Conservation (phyloP, 257 asterid genomes). For the Solanum stenotomum region DNA sequence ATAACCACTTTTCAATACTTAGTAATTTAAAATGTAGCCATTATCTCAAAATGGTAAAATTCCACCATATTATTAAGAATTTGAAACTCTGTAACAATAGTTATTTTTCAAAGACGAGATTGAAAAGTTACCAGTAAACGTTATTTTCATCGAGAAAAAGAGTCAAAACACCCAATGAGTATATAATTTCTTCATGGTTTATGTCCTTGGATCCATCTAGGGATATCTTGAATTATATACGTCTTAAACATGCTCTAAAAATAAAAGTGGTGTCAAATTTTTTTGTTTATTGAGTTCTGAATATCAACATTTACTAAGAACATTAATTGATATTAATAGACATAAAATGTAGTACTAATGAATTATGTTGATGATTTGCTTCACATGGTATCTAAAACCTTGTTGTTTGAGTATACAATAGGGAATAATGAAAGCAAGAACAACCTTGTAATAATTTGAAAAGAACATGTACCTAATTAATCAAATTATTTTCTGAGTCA, state of each 20-base stretch:
- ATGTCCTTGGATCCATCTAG: background rate
- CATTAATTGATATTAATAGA: background rate
- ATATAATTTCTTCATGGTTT: background rate
- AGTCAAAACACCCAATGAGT: background rate
- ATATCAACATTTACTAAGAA: background rate
- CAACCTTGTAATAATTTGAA: background rate
- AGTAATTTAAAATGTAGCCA: background rate
- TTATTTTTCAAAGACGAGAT: background rate
- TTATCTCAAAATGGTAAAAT: background rate
- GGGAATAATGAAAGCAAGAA: background rate
- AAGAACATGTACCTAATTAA: background rate
- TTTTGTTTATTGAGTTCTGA: background rate
- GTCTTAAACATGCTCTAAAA: background rate
- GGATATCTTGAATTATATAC: background rate
- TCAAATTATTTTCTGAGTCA: background rate
- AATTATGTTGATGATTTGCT: background rate
- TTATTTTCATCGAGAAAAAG: background rate
- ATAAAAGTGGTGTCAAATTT: background rate
- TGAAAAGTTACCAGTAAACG: background rate
- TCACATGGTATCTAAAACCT: background rate
- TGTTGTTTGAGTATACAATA: background rate
- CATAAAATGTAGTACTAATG: background rate
- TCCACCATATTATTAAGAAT: background rate
- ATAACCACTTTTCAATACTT: background rate
- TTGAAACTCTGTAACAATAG: background rate